Evolutionary conservation across 2,329 filamentous ascomycete genomes (phyloP), one percentile per base, ranked within the genome.

Genomic region (Phaeomoniella chlamydospora): DNA sequence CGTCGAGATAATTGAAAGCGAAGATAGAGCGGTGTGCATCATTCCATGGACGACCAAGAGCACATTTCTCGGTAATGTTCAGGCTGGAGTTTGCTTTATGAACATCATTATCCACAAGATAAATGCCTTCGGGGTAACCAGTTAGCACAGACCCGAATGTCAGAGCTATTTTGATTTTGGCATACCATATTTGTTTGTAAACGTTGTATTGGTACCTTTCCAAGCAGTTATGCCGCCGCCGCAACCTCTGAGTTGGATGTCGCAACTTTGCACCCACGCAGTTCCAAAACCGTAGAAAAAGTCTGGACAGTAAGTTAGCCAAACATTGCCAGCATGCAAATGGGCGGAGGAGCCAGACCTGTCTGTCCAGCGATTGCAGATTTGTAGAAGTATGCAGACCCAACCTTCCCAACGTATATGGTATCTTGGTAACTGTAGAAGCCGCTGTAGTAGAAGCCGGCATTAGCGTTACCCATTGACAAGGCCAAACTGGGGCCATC

Each of bases 391-490:
- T 78, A 80, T 0, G 69, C 69, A 43, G 77, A 79, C 18, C 70
- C 76, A 1, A 77, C 58, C 49, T 80, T 80, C 36, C 76, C 76
- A 12, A 80, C 51, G 45, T 79, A 80, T 3, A 80, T 72, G 5
- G 77, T 81, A 42, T 81, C 77, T 53, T 80, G 77, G 46, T 75
- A 80, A 39, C 69, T 74, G 47, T 76, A 75, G 45, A 80, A 72
- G 0, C 74, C 72, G 33, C 70, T 75, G 33, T 69, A 70, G 49
- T 80, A 81, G 49, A 81, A 80, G 0, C 74, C 73, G 0, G 72
- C 67, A 48, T 80, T 80, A 0, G 77, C 74, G 31, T 72, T 68
- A 41, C 68, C 71, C 4, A 78, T 61, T 13, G 68, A 72, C 4
- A 80, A 47, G 0, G 76, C 75, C 29, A 78, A 64, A 3, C 68